Evolutionary conservation across 2,329 filamentous ascomycete species (phyloP).

Genomic region (Xylaria digitata): DNA sequence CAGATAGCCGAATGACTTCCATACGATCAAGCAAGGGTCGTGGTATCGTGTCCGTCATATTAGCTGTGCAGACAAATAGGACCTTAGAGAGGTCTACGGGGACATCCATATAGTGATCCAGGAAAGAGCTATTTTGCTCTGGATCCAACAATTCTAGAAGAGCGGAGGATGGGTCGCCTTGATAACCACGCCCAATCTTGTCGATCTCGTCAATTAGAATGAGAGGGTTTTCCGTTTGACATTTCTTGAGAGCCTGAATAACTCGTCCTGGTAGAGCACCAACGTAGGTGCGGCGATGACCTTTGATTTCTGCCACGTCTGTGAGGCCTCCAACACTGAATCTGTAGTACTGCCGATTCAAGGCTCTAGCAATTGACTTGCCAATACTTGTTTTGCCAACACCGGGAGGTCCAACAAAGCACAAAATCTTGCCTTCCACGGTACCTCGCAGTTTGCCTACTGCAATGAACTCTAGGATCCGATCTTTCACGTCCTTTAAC

Average conservation of each 20-base stretch:
- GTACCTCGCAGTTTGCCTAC: conserved; percentile 97
- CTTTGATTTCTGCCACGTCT: conserved; percentile 98
- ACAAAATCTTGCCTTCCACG: conserved; percentile 97
- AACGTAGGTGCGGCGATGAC: conserved; percentile 94
- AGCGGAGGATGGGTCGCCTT: conserved; percentile 95
- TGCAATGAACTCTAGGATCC: conserved; percentile 97
- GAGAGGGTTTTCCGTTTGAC: conserved; percentile 96
- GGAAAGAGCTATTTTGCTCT: conserved; percentile 96
- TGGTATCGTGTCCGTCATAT: conserved; percentile 98
- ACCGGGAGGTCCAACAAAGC: conserved; percentile 95
- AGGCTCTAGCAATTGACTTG: conserved; percentile 93
- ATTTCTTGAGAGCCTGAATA: conserved; percentile 98
- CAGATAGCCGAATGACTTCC: conserved; percentile 96
- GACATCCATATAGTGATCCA: conserved; percentile 99
- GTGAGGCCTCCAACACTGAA: conserved; percentile 98
- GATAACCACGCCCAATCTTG: conserved; percentile 96
- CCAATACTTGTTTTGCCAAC: conserved; percentile 99
- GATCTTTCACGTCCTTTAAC: conserved; percentile 97
- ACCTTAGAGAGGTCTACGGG: conserved; percentile 98
- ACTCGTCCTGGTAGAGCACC: conserved; percentile 95
- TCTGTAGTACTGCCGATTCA: conserved; percentile 96
- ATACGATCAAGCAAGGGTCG: conserved; percentile 93
- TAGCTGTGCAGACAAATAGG: conserved; percentile 97
- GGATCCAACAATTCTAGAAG: conserved; percentile 93
- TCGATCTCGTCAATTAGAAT: conserved; percentile 98